A percentile compares a stretch with the other conserved stretches of the same genome.
Conservation (phyloP, 805 yeast species). For the Metschnikowia proteae region DNA sequence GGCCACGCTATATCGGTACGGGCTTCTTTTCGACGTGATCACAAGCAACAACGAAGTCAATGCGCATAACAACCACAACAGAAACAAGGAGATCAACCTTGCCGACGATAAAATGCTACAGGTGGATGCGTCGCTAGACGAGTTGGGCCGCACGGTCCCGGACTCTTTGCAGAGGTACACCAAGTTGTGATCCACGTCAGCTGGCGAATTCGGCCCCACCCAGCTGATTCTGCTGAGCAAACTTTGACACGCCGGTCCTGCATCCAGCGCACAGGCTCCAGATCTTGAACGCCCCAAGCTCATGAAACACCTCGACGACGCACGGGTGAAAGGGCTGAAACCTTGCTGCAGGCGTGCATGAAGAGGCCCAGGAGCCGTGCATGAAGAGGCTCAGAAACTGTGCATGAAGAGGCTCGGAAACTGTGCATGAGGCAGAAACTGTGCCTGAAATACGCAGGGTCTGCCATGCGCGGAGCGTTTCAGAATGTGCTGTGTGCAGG, state of each 20-base stretch:
- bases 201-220: neutral
- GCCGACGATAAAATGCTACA: constrained; percentile 50
- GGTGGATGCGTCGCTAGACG: constrained; percentile 50
- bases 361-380: neutral
- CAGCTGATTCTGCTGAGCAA: neutral
- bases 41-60: constrained; percentile 41
- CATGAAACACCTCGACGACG: neutral
- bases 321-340: neutral
- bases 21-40: constrained; percentile 49
- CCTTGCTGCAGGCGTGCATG: neutral
- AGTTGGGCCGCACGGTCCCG: constrained; percentile 34
- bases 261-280: too few species aligned
- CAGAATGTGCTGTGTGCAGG: constrained; percentile 1
- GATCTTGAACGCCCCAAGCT: neutral
- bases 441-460: neutral
- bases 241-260: too few species aligned
- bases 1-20: constrained; percentile 61
- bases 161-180: constrained; percentile 13
- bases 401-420: neutral
- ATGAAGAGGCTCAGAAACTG: neutral
- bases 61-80: constrained; percentile 24
- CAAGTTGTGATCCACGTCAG: constrained; percentile 9
- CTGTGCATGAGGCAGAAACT: neutral
- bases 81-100: constrained; percentile 29
- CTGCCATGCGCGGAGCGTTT: constrained; percentile 1